Base-by-base conservation (phyloP, 2,329 filamentous ascomycete species). In the Monilinia laxa region DNA sequence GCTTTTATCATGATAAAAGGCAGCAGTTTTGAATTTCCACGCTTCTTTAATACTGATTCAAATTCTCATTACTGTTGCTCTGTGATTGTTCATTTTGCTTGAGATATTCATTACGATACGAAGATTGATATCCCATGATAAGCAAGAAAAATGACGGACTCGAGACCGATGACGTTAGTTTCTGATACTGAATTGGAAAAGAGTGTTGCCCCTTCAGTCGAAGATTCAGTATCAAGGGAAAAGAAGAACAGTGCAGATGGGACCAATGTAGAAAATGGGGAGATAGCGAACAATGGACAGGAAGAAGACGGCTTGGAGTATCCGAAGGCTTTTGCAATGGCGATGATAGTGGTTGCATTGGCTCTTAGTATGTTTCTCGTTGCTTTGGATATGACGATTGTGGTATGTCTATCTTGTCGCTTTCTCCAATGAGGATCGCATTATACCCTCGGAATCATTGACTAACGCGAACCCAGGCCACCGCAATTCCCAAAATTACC, bases 401-500 rank as follows among this genome's bases (percentile, higher is more conserved):
- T 85, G n/a, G 64, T 66, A 49, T 38, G 58, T 63, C 25, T 40
- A 45, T 20, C 25, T 28, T 52, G 20, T 25, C 42, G 11, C 9
- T 28, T 47, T 35, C n/a, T 45, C 18, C 12, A 20, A 55, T 5
- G 3, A 20, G 10, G 20, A 54, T 28, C n/a, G 23, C 18, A 53
- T 53, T 6, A 45, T 1, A 53, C 31, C 11, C 1, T 35, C 10
- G 1, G 23, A 23, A 31, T 11, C 20, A 10, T 20, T 25, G 35
- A 20, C 55, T 65, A 25, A 59, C 10, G 23, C 14, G 3, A n/a
- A 12, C 12, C 0, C 16, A 62, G 59, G 82, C 82, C 4, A 85
- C 83, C 0, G 84, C 83, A 12, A 84, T 86, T 52, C 84, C 84
- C 12, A 82, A 82, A 68, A 85, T 86, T 71, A 85, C 84, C 1